phyloP scores from a whole-genome alignment of 495 filamentous ascomycete genomes.

The Entonaema liquescens region DNA sequence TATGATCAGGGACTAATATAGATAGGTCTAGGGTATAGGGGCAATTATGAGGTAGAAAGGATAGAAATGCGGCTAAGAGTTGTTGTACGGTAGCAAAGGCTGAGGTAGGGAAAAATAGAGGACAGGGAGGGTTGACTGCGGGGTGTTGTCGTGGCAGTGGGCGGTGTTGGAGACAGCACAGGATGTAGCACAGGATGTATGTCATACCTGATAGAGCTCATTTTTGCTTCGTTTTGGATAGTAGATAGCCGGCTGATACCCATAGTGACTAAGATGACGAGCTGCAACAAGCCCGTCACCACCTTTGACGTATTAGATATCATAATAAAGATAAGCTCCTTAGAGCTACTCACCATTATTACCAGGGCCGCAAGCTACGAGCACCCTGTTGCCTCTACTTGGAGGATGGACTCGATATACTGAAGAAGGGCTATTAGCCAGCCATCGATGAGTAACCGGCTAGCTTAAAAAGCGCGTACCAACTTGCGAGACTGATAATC shows the following conservation, averaged over 20 bases:
- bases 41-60: neutral
- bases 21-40: neutral
- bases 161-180: slow-evolving; percentile 10
- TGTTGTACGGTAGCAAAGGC: neutral
- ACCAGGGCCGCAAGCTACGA: slow-evolving; percentile 92
- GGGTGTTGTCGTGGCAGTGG: neutral
- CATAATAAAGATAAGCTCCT: slow-evolving; percentile 9
- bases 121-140: neutral
- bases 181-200: slow-evolving; percentile 3
- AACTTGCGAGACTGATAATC: slow-evolving; percentile 91
- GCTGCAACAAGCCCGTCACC: slow-evolving; percentile 96
- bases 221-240: slow-evolving; percentile 92
- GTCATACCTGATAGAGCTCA: slow-evolving; percentile 80
- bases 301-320: slow-evolving; percentile 59
- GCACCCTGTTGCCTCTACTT: slow-evolving; percentile 72
- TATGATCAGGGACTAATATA: neutral
- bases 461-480: slow-evolving; percentile 57
- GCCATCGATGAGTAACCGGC: neutral
- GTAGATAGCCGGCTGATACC: slow-evolving; percentile 88
- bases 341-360: slow-evolving; percentile 76
- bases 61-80: neutral
- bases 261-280: slow-evolving; percentile 92
- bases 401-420: slow-evolving; percentile 87
- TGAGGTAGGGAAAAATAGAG: slow-evolving; percentile 3
- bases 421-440: slow-evolving; percentile 45